phyloP scores from a whole-genome alignment of 2,329 filamentous ascomycete species.

The Sporothrix schenckii region DNA sequence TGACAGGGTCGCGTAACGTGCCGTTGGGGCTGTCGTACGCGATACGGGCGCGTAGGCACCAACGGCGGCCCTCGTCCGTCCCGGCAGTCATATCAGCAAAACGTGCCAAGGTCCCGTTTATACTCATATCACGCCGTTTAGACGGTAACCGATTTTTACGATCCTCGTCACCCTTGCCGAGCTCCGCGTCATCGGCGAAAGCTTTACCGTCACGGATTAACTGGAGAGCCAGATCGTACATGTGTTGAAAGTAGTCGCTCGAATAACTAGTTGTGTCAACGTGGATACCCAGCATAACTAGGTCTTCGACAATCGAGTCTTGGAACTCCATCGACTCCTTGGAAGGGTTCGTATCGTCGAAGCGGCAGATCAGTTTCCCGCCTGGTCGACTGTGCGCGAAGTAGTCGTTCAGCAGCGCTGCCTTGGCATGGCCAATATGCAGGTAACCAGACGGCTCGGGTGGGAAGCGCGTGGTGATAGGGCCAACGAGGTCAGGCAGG shows the following conservation, averaged over 20 bases:
- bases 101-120: background rate
- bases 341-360: background rate
- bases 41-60: background rate
- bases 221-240: background rate
- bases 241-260: background rate
- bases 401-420: background rate
- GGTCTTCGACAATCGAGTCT: background rate
- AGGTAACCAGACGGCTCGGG: constrained; percentile 3
- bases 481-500: background rate
- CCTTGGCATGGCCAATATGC: background rate
- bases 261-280: background rate
- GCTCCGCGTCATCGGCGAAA: background rate
- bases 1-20: background rate
- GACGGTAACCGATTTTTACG: background rate
- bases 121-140: background rate
- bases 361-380: background rate
- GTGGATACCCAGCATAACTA: background rate
- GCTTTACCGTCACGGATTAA: background rate
- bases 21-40: background rate
- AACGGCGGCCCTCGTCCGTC: background rate
- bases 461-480: background rate
- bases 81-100: background rate
- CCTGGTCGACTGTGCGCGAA: background rate
- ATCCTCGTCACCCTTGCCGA: background rate
- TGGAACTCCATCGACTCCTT: constrained; percentile 3